phyloP scores from a whole-genome alignment of 2,329 filamentous ascomycete genomes.

The Davidsoniella neocaledoniae region DNA sequence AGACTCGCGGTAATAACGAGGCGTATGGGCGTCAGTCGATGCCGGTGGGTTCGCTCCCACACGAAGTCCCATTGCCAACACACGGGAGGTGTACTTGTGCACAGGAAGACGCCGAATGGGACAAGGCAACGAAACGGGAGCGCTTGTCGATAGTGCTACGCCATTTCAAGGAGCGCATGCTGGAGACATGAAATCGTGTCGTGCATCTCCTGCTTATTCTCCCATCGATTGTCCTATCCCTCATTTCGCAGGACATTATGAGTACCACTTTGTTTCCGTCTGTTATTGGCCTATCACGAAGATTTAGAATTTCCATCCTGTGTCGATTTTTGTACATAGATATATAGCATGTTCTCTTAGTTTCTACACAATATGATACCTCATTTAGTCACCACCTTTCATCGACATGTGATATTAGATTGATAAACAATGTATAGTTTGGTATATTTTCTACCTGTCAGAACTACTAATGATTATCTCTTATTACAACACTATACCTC shows the following conservation, averaged over 20 bases:
- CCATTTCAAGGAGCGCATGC: slow-evolving; percentile 1
- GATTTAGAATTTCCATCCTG: too few relatives aligned
- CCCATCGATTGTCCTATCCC: not conserved
- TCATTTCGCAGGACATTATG: not conserved
- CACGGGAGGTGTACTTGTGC: slow-evolving; percentile 2
- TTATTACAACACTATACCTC: not conserved
- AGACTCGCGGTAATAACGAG: slow-evolving; percentile 3
- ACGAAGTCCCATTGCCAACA: slow-evolving; percentile 1
- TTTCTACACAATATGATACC: not conserved
- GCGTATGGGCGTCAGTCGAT: slow-evolving; percentile 1
- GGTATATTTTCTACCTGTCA: too few relatives aligned
- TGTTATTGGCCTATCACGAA: too few relatives aligned
- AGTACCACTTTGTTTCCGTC: not conserved
- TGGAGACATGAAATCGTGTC: not conserved
- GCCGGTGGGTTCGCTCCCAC: not conserved
- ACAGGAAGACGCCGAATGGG: slow-evolving; percentile 1
- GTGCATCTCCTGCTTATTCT: too few relatives aligned
- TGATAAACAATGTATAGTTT: too few relatives aligned
- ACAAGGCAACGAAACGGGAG: not conserved
- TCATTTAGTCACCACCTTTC: not conserved
- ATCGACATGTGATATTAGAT: too few relatives aligned
- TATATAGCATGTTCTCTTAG: not conserved
- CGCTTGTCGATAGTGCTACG: not conserved
- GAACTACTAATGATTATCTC: not conserved
- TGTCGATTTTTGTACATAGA: not conserved